Evolutionary conservation across 2,329 filamentous ascomycete genomes (phyloP), one percentile per base, ranked within the genome.

Genomic region (Stenocarpella maydis): DNA sequence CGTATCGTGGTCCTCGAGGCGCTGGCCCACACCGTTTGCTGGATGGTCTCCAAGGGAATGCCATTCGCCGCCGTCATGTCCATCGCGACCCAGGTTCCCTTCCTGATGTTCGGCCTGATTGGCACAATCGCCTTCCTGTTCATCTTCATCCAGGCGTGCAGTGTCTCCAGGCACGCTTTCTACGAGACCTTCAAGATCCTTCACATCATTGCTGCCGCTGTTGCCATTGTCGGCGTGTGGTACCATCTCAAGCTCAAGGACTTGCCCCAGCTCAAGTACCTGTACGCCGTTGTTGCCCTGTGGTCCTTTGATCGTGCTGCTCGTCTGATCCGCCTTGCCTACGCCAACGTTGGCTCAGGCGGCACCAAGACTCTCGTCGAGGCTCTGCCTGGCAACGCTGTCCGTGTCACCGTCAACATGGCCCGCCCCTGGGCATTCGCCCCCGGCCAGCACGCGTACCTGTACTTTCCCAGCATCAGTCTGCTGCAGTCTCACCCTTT

Each of bases 401-500:
- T 89, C 74, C 89, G 92, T 60, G 85, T 95, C 64, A 94, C 91
- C 0, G 86, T 94, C 61, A 90, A 87, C 67, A 87, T 95, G 83
- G 89, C 91, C 12, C 89, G 91, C 53, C 91, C 91, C n/a, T 95
- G 92, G 91, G 86, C 82, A 49, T 93, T 93, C 84, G 84, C 85
- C 70, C 90, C 92, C 0, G 92, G 92, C 43, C 91, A 94, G 79
- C 92, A 95, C 77, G 90, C 92, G 43, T 95, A 94, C 78, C 81
- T 95, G 24, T 94, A 94, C 81, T 87, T 95, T 80, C 92, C 92
- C 9, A 83, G 85, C 6, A 83, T 95, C 75, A 91, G 91, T 72
- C 84, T 90, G 71, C 91, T 88, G 87, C 91, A 92, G 74, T 93
- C 91, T 55, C 92, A 95, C 76, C 92, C 92, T 1, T 95, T 95